Evolutionary conservation across 768 basidiomycete species (phyloP).

Genomic region (Psilocybe azurescens): DNA sequence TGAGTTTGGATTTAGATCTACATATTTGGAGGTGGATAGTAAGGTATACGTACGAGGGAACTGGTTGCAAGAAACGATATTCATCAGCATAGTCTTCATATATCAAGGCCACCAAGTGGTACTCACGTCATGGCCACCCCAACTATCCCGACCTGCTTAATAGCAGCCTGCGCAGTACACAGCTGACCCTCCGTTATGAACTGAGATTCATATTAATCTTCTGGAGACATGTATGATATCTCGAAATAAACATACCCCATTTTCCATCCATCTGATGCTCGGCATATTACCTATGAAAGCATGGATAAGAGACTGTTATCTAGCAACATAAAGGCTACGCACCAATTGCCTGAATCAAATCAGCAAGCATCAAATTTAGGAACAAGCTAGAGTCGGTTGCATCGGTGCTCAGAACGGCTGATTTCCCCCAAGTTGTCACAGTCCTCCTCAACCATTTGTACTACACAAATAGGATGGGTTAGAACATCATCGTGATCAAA

Average conservation of each 20-base stretch:
- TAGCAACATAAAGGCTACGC: slow-evolving; percentile 6
- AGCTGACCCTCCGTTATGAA: slow-evolving; percentile 38
- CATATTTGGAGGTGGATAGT: too few species aligned
- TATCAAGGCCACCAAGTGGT: slow-evolving; percentile 27
- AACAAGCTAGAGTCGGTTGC: slow-evolving; percentile 46
- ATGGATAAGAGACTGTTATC: background rate
- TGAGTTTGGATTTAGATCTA: background rate
- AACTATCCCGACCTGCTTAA: slow-evolving; percentile 57
- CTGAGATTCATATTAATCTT: slow-evolving; percentile 18
- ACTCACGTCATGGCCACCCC: slow-evolving; percentile 48
- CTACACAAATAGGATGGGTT: slow-evolving; percentile 2
- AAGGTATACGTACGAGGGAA: background rate
- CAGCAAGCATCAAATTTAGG: slow-evolving; percentile 51
- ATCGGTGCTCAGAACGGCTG: slow-evolving; percentile 20
- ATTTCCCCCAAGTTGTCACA: slow-evolving; percentile 16
- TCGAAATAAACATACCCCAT: slow-evolving; percentile 30
- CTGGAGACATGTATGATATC: background rate
- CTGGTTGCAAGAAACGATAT: background rate
- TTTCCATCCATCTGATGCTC: slow-evolving; percentile 45
- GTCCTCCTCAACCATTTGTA: slow-evolving; percentile 27
- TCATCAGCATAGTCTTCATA: slow-evolving; percentile 3
- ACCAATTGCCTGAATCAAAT: slow-evolving; percentile 50
- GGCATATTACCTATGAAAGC: slow-evolving; percentile 41
- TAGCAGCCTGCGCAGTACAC: slow-evolving; percentile 50
- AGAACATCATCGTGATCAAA: background rate